Evolutionary conservation across 768 basidiomycete species (phyloP).

Genomic region (Scleroderma bovista): DNA sequence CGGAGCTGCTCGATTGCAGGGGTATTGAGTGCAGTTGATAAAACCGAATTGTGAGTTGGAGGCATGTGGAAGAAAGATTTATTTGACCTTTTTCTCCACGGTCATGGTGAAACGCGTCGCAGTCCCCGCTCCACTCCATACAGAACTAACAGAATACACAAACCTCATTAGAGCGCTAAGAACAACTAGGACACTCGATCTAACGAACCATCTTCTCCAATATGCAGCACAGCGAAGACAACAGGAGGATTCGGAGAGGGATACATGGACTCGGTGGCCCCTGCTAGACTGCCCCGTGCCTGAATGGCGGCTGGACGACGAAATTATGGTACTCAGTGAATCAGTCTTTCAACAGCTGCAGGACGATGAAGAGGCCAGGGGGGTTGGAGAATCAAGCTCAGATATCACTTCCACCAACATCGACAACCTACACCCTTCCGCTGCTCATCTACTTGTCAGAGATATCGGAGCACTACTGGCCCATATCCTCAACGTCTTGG

Average conservation of each 20-base stretch:
- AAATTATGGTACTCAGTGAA: conserved; percentile 47
- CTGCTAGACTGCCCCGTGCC: conserved; percentile 63
- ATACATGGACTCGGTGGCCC: conserved; percentile 77
- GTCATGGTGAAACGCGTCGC: conserved; percentile 35
- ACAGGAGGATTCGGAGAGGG: conserved; percentile 22
- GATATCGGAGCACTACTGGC: conserved; percentile 43
- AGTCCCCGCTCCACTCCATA: conserved; percentile 52
- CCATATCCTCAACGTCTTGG: conserved; percentile 48
- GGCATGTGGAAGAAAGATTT: not conserved
- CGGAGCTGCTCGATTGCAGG: conserved; percentile 61
- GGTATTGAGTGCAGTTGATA: conserved; percentile 57
- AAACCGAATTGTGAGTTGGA: conserved; percentile 41
- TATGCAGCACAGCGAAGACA: conserved; percentile 10
- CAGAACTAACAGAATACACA: conserved; percentile 63
- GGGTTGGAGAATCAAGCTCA: conserved; percentile 20
- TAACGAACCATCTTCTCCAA: conserved; percentile 45
- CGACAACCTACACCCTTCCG: conserved; percentile 23
- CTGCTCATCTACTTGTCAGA: conserved; percentile 34
- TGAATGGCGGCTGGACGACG: conserved; percentile 68
- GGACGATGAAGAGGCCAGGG: conserved; percentile 1
- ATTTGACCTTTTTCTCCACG: no score
- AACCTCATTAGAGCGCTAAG: conserved; percentile 62
- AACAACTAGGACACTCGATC: conserved; percentile 50
- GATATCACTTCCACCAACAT: conserved; percentile 27
- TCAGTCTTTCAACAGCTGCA: conserved; percentile 26